Conservation (phyloP, 78 protist species). For the Capsaspora owczarzaki region DNA sequence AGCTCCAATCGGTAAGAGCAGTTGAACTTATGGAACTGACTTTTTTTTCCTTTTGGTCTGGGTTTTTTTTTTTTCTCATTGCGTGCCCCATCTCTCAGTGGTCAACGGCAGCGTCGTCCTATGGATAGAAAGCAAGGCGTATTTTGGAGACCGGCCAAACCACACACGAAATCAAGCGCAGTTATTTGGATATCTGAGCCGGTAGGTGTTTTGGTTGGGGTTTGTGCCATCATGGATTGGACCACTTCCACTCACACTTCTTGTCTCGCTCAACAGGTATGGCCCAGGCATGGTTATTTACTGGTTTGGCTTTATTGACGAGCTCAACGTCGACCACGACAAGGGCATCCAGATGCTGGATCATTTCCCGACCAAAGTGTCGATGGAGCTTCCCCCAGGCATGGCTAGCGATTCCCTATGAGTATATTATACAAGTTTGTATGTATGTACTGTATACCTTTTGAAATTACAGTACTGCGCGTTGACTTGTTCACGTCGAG, state of each 20-base stretch:
- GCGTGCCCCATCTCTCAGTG: background rate
- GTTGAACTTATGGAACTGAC: background rate
- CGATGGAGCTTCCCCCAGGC: too few relatives aligned
- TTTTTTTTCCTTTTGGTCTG: background rate
- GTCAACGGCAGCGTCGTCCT: background rate
- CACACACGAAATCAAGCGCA: slow-evolving; percentile 5
- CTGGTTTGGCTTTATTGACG: slow-evolving; percentile 29
- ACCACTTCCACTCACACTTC: background rate
- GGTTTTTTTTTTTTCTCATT: background rate
- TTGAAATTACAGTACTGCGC: too few relatives aligned
- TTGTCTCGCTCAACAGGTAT: background rate
- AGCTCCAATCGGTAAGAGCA: background rate
- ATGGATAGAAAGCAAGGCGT: slow-evolving; percentile 35
- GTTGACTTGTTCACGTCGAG: too few relatives aligned
- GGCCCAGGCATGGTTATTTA: slow-evolving; percentile 30
- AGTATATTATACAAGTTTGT: too few relatives aligned
- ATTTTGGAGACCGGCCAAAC: slow-evolving; percentile 14
- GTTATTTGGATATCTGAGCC: background rate
- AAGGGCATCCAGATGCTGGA: background rate
- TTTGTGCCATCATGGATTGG: background rate
- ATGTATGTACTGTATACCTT: too few relatives aligned
- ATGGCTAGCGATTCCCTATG: too few relatives aligned
- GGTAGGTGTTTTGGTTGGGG: background rate
- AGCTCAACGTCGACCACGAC: slow-evolving; percentile 4
- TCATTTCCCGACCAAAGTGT: background rate